Evolutionary conservation across 305 asterid genomes (phyloP).

Genomic region (Withania somnifera): DNA sequence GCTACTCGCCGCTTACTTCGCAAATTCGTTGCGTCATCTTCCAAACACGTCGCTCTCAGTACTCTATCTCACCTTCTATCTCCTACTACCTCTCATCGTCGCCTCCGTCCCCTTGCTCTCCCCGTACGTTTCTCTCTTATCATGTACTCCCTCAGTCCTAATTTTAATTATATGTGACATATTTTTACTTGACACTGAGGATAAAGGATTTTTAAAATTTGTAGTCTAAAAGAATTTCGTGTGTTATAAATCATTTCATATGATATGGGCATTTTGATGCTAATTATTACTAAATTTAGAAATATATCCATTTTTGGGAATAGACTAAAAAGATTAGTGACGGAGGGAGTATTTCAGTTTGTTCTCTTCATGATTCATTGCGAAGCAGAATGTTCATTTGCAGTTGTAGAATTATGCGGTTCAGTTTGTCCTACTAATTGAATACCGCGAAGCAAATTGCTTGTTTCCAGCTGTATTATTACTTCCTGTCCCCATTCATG

Average conservation of each 20-base stretch:
- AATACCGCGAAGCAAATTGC: not conserved
- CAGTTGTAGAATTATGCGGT: not conserved
- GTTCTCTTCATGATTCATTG: not conserved
- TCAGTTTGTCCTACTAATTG: not conserved
- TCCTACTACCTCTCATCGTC: slow-evolving; percentile 37
- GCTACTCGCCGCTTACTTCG: slow-evolving; percentile 37
- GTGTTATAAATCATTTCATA: too few species aligned
- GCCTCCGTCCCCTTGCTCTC: slow-evolving; percentile 45
- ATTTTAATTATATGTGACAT: too few species aligned
- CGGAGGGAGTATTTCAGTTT: not conserved
- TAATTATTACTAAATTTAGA: too few species aligned
- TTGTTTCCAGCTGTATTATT: not conserved
- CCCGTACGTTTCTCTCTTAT: slow-evolving; percentile 45
- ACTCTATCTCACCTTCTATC: slow-evolving; percentile 77
- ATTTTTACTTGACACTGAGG: too few species aligned
- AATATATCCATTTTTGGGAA: too few species aligned
- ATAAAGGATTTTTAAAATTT: too few species aligned
- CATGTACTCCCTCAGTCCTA: too few species aligned
- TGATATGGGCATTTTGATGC: too few species aligned
- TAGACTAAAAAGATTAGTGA: too few species aligned
- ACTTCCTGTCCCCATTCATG: too few species aligned
- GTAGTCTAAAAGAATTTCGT: too few species aligned
- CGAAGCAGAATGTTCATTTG: not conserved
- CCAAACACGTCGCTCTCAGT: slow-evolving; percentile 64
- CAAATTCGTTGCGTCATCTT: slow-evolving; percentile 60